Conservation (phyloP, 2,329 filamentous ascomycete genomes). For the Microdochium paspali region DNA sequence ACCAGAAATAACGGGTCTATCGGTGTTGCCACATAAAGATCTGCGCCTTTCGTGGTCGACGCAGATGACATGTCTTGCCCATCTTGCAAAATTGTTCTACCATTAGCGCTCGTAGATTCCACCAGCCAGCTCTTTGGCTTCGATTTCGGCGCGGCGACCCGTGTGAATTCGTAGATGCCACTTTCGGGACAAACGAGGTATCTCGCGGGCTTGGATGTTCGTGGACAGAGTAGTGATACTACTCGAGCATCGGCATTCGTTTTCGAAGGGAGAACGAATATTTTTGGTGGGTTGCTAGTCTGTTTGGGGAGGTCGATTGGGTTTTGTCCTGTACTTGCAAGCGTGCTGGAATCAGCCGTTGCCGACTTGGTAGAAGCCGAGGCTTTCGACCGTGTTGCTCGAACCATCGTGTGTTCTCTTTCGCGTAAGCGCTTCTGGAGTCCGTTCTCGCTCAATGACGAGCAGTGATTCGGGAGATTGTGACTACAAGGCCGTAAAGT, state of each 20-base stretch:
- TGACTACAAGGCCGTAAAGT: too few species aligned
- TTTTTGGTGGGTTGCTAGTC: conserved; percentile 33
- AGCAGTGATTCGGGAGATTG: too few species aligned
- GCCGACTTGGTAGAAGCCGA: conserved; percentile 17
- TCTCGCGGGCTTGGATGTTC: conserved; percentile 42
- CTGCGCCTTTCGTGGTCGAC: conserved; percentile 51
- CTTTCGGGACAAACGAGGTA: conserved; percentile 53
- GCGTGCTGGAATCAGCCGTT: conserved; percentile 11
- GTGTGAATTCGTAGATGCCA: conserved; percentile 58
- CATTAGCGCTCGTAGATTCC: background rate
- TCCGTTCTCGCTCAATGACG: too few species aligned
- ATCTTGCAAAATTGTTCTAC: background rate
- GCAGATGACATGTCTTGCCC: conserved; percentile 1
- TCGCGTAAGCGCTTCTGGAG: too few species aligned
- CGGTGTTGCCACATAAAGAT: conserved; percentile 75
- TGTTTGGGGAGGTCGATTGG: conserved; percentile 23
- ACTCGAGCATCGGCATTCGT: conserved; percentile 45
- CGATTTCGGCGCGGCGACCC: conserved; percentile 40
- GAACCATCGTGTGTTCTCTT: conserved; percentile 28
- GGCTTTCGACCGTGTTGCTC: conserved; percentile 36
- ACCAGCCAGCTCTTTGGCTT: conserved; percentile 56
- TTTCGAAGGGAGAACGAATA: conserved; percentile 53
- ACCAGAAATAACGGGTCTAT: conserved; percentile 80
- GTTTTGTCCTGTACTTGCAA: conserved; percentile 7
- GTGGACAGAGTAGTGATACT: conserved; percentile 50